phyloP scores from a whole-genome alignment of 1,284 basidiomycete genomes.

The Termitomyces sp. region DNA sequence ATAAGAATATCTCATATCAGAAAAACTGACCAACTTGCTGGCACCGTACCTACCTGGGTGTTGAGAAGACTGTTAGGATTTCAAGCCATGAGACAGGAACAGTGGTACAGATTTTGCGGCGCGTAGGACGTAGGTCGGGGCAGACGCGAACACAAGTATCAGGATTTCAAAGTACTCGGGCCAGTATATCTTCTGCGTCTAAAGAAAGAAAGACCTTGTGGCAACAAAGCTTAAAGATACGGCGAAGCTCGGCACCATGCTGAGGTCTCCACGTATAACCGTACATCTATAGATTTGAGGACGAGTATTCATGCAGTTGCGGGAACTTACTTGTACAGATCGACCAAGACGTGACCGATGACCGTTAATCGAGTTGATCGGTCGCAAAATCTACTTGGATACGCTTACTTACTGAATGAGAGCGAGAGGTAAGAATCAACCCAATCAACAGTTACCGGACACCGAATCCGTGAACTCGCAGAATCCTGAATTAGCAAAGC shows the following conservation, averaged over 20 bases:
- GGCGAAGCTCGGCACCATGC: slow-evolving; percentile 2
- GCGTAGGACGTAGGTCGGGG: neutral
- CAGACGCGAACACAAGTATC: neutral
- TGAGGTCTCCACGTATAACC: neutral
- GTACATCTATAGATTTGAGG: neutral
- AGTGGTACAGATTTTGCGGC: slow-evolving; percentile 1
- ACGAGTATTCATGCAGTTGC: neutral
- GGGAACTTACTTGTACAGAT: slow-evolving; percentile 6
- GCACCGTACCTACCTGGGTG: neutral
- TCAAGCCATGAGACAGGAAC: slow-evolving; percentile 1
- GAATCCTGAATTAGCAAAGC: neutral
- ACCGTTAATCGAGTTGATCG: neutral
- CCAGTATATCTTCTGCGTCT: neutral
- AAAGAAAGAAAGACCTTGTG: neutral
- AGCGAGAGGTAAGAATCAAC: neutral
- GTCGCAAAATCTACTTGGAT: neutral
- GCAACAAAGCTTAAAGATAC: slow-evolving; percentile 5
- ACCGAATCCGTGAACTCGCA: neutral
- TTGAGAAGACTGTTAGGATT: neutral
- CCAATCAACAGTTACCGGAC: slow-evolving; percentile 2
- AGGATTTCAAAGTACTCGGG: neutral
- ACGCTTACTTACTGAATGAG: neutral
- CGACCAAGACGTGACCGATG: neutral
- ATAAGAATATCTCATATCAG: neutral
- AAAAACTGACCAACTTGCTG: neutral